Base-by-base conservation (phyloP, 306 rosid genomes). In the Bauhinia variegata region DNA sequence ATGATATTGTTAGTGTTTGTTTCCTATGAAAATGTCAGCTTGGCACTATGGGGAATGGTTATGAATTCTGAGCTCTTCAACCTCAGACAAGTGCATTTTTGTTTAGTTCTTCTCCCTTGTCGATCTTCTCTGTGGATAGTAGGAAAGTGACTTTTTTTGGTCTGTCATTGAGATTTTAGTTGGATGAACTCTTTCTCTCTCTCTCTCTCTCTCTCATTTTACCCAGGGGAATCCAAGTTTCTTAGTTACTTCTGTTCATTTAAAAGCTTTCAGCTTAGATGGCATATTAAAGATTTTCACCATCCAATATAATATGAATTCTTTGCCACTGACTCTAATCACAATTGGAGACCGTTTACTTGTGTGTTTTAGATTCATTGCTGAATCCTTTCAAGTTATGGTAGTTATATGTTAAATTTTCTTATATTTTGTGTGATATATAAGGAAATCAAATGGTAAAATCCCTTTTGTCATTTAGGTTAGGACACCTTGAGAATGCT, bases 401-500 rank as follows among this genome's bases (percentile, higher is more conserved):
- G 41, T 38, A 48, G 6, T 60, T 49, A 69, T 10, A 38, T 43
- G 59, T 77, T 8, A 4, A 36, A 4, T 6, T 8, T 36, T 8
- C 7, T 36, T 36, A 36, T 8, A 36, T 36, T 9, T 41, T n/a
- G 10, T n/a, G n/a, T 14, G n/a, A 14, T 14, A 3, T n/a, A 31
- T 28, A 16, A 60, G 69, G 43, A 72, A 51, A 33, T 42, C 23
- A 18, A 37, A 48, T 62, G 36, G 19, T 58, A 36, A 49, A 81
- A 36, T 7, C 15, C 8, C 63, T 70, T 36, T 23, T 71, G 11
- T 76, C 19, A 58, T 2, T 23, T 89, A 89, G 98, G 83, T 83
- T 93, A 70, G 98, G 98, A 54, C 95, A 82, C 67, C 85, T 86
- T 36, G 98, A 93, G 67, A 86, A 89, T 84, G 88, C 96, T 10